phyloP scores from a whole-genome alignment of 1,284 basidiomycete species.

The Cutaneotrichosporon arboriforme region DNA sequence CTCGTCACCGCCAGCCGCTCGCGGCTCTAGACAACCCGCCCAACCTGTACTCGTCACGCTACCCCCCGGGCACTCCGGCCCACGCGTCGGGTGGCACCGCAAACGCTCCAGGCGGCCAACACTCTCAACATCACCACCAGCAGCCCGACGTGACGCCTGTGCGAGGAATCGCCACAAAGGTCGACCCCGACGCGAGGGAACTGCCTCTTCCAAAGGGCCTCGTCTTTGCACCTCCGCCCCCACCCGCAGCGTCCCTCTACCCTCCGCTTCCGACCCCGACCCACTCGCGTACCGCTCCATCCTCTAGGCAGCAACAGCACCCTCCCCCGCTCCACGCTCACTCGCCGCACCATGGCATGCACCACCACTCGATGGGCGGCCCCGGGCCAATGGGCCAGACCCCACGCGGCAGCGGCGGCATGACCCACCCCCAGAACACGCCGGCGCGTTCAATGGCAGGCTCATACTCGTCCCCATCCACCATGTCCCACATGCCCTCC shows the following conservation, averaged over 20 bases:
- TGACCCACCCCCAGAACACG: constrained; percentile 12
- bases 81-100: constrained; percentile 6
- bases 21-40: constrained; percentile 17
- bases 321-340: constrained; percentile 1
- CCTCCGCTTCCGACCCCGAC: constrained; percentile 15
- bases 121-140: neutral
- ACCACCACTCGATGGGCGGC: neutral
- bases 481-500: constrained; percentile 20
- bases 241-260: constrained; percentile 9
- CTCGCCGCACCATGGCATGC: constrained; percentile 1
- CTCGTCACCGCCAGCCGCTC: constrained; percentile 18
- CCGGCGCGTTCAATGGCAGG: constrained; percentile 9
- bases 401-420: neutral
- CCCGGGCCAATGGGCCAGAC: constrained; percentile 8
- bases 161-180: constrained; percentile 15
- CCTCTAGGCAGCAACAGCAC: neutral
- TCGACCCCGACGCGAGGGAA: constrained; percentile 19
- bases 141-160: constrained; percentile 14
- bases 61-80: constrained; percentile 12
- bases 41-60: constrained; percentile 14
- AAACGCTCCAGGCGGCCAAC: too few relatives aligned
- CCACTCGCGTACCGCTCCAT: constrained; percentile 3
- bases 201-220: constrained; percentile 19
- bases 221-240: constrained; percentile 10
- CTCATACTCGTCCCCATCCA: constrained; percentile 16